A percentile compares a stretch with the other conserved stretches of the same genome.
Conservation (phyloP, 768 basidiomycete genomes). For the Tricholoma sp. region DNA sequence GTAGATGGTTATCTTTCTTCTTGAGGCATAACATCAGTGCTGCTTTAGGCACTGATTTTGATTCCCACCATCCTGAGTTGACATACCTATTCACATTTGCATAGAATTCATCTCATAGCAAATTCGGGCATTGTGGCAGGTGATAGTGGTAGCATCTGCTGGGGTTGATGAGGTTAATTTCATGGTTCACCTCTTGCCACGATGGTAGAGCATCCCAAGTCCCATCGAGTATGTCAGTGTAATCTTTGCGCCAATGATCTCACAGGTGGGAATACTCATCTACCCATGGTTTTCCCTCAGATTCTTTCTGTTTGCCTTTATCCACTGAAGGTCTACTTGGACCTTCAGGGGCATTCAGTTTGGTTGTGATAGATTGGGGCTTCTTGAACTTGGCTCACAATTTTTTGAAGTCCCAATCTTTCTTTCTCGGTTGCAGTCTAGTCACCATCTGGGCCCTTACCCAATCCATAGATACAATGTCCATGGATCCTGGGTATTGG, state of each 20-base stretch:
- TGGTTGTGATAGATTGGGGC: background rate
- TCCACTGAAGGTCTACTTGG: background rate
- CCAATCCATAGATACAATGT: too few species aligned
- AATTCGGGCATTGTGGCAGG: constrained; percentile 25
- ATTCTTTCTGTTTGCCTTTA: background rate
- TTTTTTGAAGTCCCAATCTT: background rate
- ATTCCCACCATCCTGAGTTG: constrained; percentile 29
- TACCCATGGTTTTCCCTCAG: too few species aligned
- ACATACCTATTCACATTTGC: constrained; percentile 27
- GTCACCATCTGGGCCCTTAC: background rate
- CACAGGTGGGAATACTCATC: constrained; percentile 10
- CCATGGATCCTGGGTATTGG: background rate
- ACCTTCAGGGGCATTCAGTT: background rate
- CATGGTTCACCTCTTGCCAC: constrained; percentile 30
- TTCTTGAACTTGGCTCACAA: background rate
- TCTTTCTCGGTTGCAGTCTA: background rate
- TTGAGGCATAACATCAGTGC: constrained; percentile 26
- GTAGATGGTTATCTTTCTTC: constrained; percentile 27
- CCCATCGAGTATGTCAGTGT: constrained; percentile 14
- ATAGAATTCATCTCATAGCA: constrained; percentile 18
- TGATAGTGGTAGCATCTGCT: constrained; percentile 23
- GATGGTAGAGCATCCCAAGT: constrained; percentile 21
- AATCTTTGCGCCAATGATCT: constrained; percentile 13
- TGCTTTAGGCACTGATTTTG: constrained; percentile 13
- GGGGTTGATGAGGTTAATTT: constrained; percentile 30